Base-by-base conservation (phyloP, 1,284 basidiomycete species). In the Ustilago sp. region DNA sequence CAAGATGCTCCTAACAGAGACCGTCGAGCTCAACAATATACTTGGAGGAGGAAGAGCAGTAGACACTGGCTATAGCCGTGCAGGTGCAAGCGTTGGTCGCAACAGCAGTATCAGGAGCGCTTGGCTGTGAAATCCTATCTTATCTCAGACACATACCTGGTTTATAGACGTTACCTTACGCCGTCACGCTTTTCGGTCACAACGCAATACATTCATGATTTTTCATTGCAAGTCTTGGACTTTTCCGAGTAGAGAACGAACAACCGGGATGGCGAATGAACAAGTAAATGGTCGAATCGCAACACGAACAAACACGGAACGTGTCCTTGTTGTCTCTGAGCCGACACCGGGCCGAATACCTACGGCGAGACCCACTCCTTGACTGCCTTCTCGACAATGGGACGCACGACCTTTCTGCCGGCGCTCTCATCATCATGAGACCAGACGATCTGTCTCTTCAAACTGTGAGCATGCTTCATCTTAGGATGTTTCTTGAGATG, bases 331-430 rank as follows among this genome's bases (percentile, higher is more conserved):
- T 28, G 23, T 28, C 23, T 28, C 45, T 8, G 48, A 28, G 48
- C 28, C 28, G 28, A 13, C 12, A 32, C 28, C 57, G 28, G 8
- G 35, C 15, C 31, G 28, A 9, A n/a, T 11, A 6, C 0, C 59
- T 34, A 71, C 1, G 70, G 70, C 11, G 63, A 62, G 8, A 60
- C 48, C 80, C 81, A 81, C 13, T 51, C 58, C n/a, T 63, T 60
- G 28, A 81, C 77, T 12, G 81, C 81, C 8, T 68, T 59, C 57
- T 82, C 81, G n/a, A 83, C 74, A 59, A 82, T 75, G 19, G 81
- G 81, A 1, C 81, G 59, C 6, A 83, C 70, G 15, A 83, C 58
- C 56, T 83, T 83, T 15, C 81, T 56, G 0, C 81, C 81, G 4
- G 80, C 81, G 38, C 51, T 51, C 8, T 56, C 50, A 11, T 59